Base-by-base conservation (phyloP, 192 early-diverging fungal genomes). In the Gryganskiella cystojenkinii region DNA sequence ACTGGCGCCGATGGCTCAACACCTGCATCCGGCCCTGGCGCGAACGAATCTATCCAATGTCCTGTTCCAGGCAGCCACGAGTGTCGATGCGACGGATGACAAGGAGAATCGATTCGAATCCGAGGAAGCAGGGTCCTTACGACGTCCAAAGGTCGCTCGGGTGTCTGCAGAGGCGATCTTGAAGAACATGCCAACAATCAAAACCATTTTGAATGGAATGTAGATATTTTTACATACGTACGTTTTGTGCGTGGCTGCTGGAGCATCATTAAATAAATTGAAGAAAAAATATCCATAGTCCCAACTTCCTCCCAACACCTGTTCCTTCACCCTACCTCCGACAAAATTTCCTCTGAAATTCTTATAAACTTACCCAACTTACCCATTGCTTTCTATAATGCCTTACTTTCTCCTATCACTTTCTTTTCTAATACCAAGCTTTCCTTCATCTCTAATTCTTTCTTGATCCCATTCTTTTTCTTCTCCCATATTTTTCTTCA, bases 131-230 rank as follows among this genome's bases (percentile, higher is more conserved):
- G 46, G 50, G 52, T 6, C 25, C 42, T 2, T n/a, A n/a, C n/a
- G n/a, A n/a, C n/a, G n/a, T n/a, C n/a, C n/a, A n/a, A 78, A 69
- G 34, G 66, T 69, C 10, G 19, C 64, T 15, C 24, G 56, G 0
- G 61, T 45, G 5, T 54, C 57, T 25, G 55, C 46, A 4, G 56
- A 64, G 3, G 61, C 52, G 11, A 30, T 69, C 14, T 47, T 78
- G 25, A 68, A 60, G n/a, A n/a, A 37, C 9, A 57, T 62, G 28
- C 66, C 74, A 1, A 34, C 63, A 24, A 35, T 37, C 33, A 68
- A 69, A 56, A 78, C 68, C 28, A 78, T 78, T 19, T n/a, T 69
- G 10, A 65, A 78, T 50, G 30, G 66, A 2, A 0, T 78, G 33
- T 78, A 67, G 34, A 15, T 31, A 17, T 57, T 43, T 58, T 27